These are phyloP conservation scores for Suillus clintonianus DNA, from an alignment of 768 basidiomycete species.

Conservation along the genomic window DNA sequence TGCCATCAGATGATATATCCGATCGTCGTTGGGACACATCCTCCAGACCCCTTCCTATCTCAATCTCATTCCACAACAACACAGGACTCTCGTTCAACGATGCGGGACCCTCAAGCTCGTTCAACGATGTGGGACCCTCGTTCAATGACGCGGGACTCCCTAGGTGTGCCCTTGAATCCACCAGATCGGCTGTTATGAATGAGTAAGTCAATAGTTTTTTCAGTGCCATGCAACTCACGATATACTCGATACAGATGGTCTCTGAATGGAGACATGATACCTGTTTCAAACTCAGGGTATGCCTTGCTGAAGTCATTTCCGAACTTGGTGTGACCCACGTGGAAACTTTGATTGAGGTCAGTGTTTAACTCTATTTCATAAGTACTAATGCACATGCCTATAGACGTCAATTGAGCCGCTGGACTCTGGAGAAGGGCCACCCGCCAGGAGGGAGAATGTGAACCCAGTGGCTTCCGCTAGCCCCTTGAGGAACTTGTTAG, in stretches of 20 bases:
- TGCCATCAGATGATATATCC: not conserved
- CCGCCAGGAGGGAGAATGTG: not conserved
- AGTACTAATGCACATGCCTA: not conserved
- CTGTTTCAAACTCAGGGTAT: not conserved
- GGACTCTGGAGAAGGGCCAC: not conserved
- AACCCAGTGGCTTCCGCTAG: not conserved
- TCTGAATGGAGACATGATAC: not conserved
- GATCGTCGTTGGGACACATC: not conserved
- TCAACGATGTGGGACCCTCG: not conserved
- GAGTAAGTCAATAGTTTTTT: not conserved
- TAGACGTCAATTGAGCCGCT: not conserved
- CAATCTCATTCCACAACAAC: no score
- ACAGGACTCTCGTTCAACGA: no score
- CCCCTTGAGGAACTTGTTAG: not conserved
- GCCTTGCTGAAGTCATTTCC: not conserved
- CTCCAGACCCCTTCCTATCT: no score
- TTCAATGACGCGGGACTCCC: not conserved
- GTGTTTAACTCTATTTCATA: not conserved
- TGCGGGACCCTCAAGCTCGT: no score
- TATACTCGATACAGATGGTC: not conserved
- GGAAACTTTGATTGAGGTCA: not conserved
- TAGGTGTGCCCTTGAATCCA: not conserved
- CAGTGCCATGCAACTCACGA: not conserved
- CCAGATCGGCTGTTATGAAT: not conserved
- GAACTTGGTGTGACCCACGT: not conserved